Evolutionary conservation across 2,329 filamentous ascomycete genomes (phyloP).

Genomic region (Aureobasidium sp.): DNA sequence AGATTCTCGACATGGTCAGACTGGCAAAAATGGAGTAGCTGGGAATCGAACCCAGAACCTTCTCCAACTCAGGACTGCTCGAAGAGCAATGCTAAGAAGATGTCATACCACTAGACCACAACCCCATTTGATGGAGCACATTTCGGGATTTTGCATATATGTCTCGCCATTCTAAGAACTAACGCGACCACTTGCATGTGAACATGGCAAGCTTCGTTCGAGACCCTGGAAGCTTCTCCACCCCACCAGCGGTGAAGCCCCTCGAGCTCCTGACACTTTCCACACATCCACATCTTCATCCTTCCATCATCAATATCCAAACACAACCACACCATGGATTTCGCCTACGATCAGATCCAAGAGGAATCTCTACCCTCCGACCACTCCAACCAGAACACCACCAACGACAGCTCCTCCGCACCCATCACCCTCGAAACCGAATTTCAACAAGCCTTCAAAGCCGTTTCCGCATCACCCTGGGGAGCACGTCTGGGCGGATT

Average conservation of each 20-base stretch:
- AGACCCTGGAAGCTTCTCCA: conserved; percentile 6
- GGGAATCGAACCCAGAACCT: conserved; percentile 14
- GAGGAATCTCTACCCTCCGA: conserved; percentile 60
- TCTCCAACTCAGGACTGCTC: conserved; percentile 8
- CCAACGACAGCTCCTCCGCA: conserved; percentile 29
- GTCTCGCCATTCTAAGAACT: accelerated
- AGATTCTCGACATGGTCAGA: too few relatives aligned
- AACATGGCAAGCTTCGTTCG: too few relatives aligned
- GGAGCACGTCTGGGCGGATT: conserved; percentile 81
- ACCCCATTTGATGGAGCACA: conserved; percentile 2
- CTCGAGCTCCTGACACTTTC: not conserved
- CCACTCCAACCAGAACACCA: not conserved
- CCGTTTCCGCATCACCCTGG: conserved; percentile 87
- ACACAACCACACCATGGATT: conserved; percentile 62
- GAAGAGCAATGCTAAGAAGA: conserved; percentile 9
- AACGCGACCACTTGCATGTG: not conserved
- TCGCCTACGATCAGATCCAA: conserved; percentile 94
- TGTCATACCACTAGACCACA: conserved; percentile 14
- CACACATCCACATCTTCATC: not conserved
- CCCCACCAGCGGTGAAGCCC: not conserved
- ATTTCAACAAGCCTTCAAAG: conserved; percentile 90
- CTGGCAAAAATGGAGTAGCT: conserved; percentile 2
- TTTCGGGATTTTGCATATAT: too few relatives aligned
- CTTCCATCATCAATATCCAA: not conserved
- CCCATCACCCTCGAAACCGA: conserved; percentile 66